These are phyloP conservation scores for Teunomyces lycoperdinae DNA, from an alignment of 805 yeast species.

Conservation along the genomic window DNA sequence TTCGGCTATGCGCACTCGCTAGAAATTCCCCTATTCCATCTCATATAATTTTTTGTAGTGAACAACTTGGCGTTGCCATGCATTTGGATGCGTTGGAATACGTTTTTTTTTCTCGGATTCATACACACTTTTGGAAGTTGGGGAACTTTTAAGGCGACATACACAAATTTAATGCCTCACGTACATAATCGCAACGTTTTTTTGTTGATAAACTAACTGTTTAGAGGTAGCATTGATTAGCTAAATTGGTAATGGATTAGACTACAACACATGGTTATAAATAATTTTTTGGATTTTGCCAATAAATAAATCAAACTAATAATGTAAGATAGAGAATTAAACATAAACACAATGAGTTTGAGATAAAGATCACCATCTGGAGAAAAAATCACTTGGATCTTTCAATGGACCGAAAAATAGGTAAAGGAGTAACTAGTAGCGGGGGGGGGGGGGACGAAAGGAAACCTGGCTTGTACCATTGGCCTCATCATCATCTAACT, in stretches of 20 bases:
- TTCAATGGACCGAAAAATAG: conserved; percentile 1
- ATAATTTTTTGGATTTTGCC: background rate
- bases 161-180: background rate
- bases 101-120: background rate
- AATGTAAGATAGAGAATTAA: conserved; percentile 2
- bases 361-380: background rate
- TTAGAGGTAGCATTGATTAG: background rate
- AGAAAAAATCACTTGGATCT: background rate
- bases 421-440: background rate
- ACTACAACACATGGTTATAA: background rate
- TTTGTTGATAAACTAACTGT: background rate
- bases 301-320: conserved; percentile 3
- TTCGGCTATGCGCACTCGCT: background rate
- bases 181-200: background rate
- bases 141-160: background rate
- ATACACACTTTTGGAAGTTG: background rate
- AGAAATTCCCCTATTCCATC: background rate
- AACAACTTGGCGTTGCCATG: background rate
- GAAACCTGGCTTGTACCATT: background rate
- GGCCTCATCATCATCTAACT: conserved; percentile 1
- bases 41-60: background rate
- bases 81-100: background rate
- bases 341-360: background rate
- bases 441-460: background rate
- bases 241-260: background rate